Evolutionary conservation across 148 eudicot species (phyloP).

Genomic region (Amaranthus cruentus): DNA sequence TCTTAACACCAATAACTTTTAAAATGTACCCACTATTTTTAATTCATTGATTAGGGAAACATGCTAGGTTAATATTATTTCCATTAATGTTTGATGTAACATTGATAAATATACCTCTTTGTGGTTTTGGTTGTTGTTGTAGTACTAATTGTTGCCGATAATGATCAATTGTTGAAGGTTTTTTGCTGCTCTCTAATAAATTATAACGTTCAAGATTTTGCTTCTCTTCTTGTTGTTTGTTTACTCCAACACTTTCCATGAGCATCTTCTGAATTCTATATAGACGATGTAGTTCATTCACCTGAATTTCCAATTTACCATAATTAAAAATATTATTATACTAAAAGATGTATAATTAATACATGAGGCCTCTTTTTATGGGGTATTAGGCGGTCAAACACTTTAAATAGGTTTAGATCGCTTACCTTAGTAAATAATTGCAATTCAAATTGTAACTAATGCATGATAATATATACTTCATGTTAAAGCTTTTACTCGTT

Average conservation of each 20-base stretch:
- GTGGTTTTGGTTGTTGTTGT: constrained; percentile 5
- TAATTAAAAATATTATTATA: no score
- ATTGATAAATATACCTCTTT: constrained; percentile 1
- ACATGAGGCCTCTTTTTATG: no score
- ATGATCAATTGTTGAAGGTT: constrained; percentile 11
- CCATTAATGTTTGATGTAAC: constrained; percentile 10
- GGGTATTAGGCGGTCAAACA: no score
- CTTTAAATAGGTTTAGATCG: no score
- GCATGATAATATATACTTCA: no score
- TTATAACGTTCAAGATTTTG: constrained; percentile 23
- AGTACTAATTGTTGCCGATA: constrained; percentile 8
- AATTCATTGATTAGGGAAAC: no score
- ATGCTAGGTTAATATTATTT: background rate
- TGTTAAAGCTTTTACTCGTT: no score
- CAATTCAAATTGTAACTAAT: no score
- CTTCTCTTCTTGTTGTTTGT: constrained; percentile 5
- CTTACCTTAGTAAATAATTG: no score
- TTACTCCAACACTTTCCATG: constrained; percentile 48
- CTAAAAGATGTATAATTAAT: no score
- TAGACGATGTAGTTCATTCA: constrained; percentile 84
- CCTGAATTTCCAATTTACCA: constrained; percentile 32
- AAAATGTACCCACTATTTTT: no score
- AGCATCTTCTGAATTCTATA: constrained; percentile 66
- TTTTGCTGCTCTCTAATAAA: constrained; percentile 2
- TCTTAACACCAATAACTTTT: no score